Conservation (phyloP, 768 basidiomycete genomes). For the Polyporus arcularius region DNA sequence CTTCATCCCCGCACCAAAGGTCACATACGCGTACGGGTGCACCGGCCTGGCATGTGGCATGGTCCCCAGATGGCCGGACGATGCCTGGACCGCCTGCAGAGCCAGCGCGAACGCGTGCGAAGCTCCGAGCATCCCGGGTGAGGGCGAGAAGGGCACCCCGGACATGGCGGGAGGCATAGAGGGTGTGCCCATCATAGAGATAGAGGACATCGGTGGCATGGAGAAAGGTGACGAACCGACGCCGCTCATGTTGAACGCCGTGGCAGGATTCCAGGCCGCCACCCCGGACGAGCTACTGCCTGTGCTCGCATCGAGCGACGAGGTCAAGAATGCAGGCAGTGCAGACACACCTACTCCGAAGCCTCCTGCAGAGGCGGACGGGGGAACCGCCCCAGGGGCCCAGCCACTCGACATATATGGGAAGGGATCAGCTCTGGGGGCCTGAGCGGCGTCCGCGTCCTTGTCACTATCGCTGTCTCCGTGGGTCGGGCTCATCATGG, state of each 20-base stretch:
- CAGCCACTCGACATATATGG: conserved; percentile 45
- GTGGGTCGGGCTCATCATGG: not conserved
- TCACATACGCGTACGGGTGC: conserved; percentile 75
- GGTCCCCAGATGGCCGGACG: conserved; percentile 27
- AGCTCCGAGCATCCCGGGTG: conserved; percentile 3
- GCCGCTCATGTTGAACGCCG: conserved; percentile 1
- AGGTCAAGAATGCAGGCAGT: not conserved
- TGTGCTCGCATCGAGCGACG: not conserved
- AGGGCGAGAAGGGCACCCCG: not conserved
- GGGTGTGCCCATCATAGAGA: not conserved
- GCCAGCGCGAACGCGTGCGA: conserved; percentile 29
- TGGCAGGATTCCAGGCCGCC: conserved; percentile 2
- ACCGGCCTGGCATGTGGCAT: conserved; percentile 52
- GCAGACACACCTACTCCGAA: not conserved
- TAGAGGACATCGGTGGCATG: not conserved
- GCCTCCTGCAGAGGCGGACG: not conserved
- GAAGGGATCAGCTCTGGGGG: conserved; percentile 52
- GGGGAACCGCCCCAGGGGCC: not conserved
- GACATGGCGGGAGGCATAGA: not conserved
- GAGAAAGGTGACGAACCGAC: conserved; percentile 1
- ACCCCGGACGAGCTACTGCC: not conserved
- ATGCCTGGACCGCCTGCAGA: not conserved
- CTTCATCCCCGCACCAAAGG: conserved; percentile 82
- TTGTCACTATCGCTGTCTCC: not conserved
- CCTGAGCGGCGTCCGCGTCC: not conserved